These are phyloP conservation scores for Arabidopsis lyrata DNA, from an alignment of 441 rosid genomes.

Conservation along the genomic window DNA sequence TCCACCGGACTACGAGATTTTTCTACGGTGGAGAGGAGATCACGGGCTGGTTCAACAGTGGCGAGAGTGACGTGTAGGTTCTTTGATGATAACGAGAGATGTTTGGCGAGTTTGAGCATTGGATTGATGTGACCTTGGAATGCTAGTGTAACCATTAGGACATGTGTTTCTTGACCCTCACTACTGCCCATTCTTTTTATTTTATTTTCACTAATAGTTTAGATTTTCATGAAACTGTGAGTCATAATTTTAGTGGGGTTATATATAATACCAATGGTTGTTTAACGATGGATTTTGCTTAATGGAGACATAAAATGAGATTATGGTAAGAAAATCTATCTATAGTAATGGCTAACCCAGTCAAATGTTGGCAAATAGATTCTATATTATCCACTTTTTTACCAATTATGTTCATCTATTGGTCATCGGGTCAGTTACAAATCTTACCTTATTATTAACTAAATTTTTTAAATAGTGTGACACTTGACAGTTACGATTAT, in stretches of 20 bases:
- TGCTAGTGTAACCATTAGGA: slow-evolving; percentile 56
- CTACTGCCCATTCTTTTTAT: slow-evolving; percentile 21
- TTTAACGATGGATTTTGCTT: slow-evolving; percentile 10
- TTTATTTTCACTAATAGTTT: not conserved
- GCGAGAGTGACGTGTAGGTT: slow-evolving; percentile 55
- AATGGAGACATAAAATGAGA: slow-evolving; percentile 9
- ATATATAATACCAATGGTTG: slow-evolving; percentile 14
- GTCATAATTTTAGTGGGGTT: not conserved
- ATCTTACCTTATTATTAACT: slow-evolving; percentile 4
- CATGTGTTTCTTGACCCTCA: slow-evolving; percentile 47
- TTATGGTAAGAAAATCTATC: slow-evolving; percentile 23
- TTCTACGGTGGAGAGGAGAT: slow-evolving; percentile 32
- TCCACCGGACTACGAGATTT: slow-evolving; percentile 8
- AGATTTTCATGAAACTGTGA: not conserved
- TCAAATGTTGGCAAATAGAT: not conserved
- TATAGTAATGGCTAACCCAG: slow-evolving; percentile 1
- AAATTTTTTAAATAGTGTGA: not conserved
- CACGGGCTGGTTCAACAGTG: slow-evolving; percentile 51
- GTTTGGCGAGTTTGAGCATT: slow-evolving; percentile 54
- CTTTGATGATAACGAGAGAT: slow-evolving; percentile 34
- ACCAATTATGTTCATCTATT: not conserved
- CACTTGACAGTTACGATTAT: slow-evolving; percentile 1
- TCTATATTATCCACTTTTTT: not conserved
- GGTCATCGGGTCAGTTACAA: slow-evolving; percentile 13
- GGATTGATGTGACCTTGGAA: slow-evolving; percentile 64